Base-by-base conservation (phyloP, 2,329 filamentous ascomycete genomes). In the Calonectria henricotiae region DNA sequence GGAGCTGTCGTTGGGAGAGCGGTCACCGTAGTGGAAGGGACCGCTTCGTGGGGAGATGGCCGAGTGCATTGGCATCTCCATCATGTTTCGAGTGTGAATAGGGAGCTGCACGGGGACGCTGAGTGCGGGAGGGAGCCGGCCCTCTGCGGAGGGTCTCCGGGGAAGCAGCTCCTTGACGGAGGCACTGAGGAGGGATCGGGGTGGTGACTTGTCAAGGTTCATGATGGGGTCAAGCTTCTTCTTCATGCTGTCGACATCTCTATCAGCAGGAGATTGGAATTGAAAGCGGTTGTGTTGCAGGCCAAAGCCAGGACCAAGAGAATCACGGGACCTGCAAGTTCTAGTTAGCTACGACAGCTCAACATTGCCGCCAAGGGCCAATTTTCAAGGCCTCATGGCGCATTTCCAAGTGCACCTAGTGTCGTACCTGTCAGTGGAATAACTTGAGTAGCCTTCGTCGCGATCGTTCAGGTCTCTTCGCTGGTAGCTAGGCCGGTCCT, bases 171-270 rank as follows among this genome's bases (percentile, higher is more conserved):
- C 85, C 65, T 79, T 82, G 25, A 83, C 73, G 1, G 85, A 86
- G 11, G 83, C 79, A 67, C 83, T 85, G 6, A 88, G 79, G 4
- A 82, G 80, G 11, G 86, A 85, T 60, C 83, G 83, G 25, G 86
- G 83, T 2, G 86, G 83, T 9, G 85, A 84, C 17, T 83, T 86
- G 67, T 87, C 85, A n/a, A 85, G 75, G 0, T 80, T 82, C 43
- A 85, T 82, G 43, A 84, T 79, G 1, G 85, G 83, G 68, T 89
- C 85, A n/a, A 90, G 82, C 79, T 88, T 90, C 78, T 87, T 88
- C 69, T 89, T 85, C 76, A 89, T 84, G 62, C 81, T 84, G 69
- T 83, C 85, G 69, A 87, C 86, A 63, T 89, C 85, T 15, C 86
- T 81, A 51, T 86, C 81, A 74, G 85, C 83, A 62, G 83, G 82